A percentile compares a stretch with the other conserved stretches of the same genome.
These are phyloP conservation scores for Umbelopsis sp. DNA, from an alignment of 192 early-diverging fungal genomes.

Conservation along the genomic window DNA sequence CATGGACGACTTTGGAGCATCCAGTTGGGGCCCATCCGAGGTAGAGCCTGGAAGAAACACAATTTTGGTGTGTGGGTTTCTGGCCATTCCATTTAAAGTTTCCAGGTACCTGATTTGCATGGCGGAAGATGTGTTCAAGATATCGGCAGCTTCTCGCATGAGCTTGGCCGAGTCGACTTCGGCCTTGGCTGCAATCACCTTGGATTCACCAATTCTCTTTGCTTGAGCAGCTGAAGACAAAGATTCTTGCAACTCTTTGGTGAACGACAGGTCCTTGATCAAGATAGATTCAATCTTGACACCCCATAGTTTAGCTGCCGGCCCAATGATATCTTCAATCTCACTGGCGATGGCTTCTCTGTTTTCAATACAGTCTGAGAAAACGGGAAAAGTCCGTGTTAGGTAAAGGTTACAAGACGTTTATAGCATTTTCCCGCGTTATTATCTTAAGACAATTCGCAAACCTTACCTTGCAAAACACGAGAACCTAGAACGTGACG, in stretches of 20 bases:
- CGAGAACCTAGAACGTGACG: conserved; percentile 82
- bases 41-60: conserved; percentile 62
- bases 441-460: background rate
- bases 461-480: conserved; percentile 62
- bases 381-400: background rate
- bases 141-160: conserved; percentile 90
- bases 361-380: conserved; percentile 80
- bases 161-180: conserved; percentile 71
- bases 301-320: conserved; percentile 77
- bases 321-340: conserved; percentile 82
- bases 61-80: conserved; percentile 71
- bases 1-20: conserved; percentile 3
- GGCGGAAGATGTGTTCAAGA: conserved; percentile 79
- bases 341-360: conserved; percentile 84
- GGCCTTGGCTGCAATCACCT: conserved; percentile 68
- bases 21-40: conserved; percentile 52
- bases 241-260: conserved; percentile 76
- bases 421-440: background rate
- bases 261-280: conserved; percentile 64
- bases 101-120: conserved; percentile 85
- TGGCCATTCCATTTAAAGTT: conserved; percentile 80
- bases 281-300: conserved; percentile 68
- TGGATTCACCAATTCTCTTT: conserved; percentile 87
- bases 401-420: background rate
- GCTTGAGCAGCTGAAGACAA: conserved; percentile 88